These are phyloP conservation scores for Codiaeum variegatum DNA, from an alignment of 441 rosid genomes.

Conservation along the genomic window DNA sequence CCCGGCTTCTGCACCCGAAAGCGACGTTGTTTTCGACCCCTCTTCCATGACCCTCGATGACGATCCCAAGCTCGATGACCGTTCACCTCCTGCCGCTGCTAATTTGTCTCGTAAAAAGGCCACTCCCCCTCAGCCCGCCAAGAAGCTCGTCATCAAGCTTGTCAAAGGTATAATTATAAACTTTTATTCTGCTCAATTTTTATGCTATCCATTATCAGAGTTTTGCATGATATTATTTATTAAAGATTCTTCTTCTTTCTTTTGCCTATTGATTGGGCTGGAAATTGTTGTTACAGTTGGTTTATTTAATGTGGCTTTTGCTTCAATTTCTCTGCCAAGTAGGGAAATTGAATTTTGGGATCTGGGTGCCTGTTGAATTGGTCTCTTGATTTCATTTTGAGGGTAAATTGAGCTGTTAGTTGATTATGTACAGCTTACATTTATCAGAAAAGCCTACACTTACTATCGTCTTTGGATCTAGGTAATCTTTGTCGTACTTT, in stretches of 20 bases:
- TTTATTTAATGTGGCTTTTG: constrained; percentile 12
- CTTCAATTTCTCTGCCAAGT: not conserved
- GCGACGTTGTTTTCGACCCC: constrained; percentile 53
- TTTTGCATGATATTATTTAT: constrained; percentile 9
- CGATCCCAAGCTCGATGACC: constrained; percentile 46
- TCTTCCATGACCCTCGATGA: constrained; percentile 62
- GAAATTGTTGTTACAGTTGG: not conserved
- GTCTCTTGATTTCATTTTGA: constrained; percentile 1
- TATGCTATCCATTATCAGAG: constrained; percentile 2
- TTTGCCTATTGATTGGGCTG: not conserved
- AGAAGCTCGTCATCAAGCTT: constrained; percentile 87
- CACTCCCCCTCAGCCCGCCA: constrained; percentile 79
- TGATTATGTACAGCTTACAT: constrained; percentile 2
- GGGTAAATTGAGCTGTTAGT: constrained; percentile 17
- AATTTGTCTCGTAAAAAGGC: constrained; percentile 94
- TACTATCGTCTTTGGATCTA: constrained; percentile 19
- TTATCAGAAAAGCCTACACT: not conserved
- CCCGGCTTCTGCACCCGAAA: constrained; percentile 26
- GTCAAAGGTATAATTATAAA: constrained; percentile 46
- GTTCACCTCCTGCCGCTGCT: constrained; percentile 48
- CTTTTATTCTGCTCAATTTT: not conserved
- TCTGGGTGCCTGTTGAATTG: constrained; percentile 10
- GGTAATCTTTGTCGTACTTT: not conserved
- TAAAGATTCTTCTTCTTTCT: constrained; percentile 12
- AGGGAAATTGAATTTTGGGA: constrained; percentile 15